A percentile compares a stretch with the other conserved stretches of the same genome.
Evolutionary conservation across 1,139 yeast genomes (phyloP).

Genomic region (Suhomyces yuchorum): DNA sequence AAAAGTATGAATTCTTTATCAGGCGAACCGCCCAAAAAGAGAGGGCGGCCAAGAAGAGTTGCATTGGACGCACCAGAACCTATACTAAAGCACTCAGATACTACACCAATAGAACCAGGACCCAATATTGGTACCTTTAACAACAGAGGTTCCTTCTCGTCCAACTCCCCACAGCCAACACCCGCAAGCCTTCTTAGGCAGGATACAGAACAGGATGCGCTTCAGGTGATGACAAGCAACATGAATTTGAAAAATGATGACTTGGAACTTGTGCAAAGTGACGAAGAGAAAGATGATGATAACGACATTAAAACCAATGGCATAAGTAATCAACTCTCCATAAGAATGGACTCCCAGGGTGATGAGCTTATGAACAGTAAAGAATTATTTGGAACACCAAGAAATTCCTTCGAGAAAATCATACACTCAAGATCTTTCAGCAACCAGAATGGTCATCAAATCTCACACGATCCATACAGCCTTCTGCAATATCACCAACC

Average conservation of each 20-base stretch:
- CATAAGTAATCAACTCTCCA: conserved; percentile 9
- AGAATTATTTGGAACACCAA: conserved; percentile 48
- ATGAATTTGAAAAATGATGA: conserved; percentile 43
- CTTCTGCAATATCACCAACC: conserved; percentile 25
- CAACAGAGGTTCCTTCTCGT: conserved; percentile 19
- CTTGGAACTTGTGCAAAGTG: conserved; percentile 38
- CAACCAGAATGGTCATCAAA: conserved; percentile 11
- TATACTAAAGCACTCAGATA: conserved; percentile 31
- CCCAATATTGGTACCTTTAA: conserved; percentile 36
- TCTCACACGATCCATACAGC: conserved; percentile 22
- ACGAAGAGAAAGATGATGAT: conserved; percentile 23
- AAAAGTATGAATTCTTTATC: conserved; percentile 26
- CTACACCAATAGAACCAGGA: conserved; percentile 35
- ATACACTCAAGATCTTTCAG: conserved; percentile 19
- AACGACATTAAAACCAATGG: conserved; percentile 13
- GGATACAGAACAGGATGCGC: conserved; percentile 47
- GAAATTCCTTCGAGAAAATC: conserved; percentile 42
- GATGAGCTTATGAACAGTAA: conserved; percentile 44
- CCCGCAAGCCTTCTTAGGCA: conserved; percentile 38
- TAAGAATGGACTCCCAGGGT: conserved; percentile 20
- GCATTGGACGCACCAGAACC: conserved; percentile 32
- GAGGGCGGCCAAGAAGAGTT: conserved; percentile 52
- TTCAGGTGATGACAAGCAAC: conserved; percentile 37
- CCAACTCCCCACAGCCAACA: conserved; percentile 12
- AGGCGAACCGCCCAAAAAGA: conserved; percentile 42